phyloP scores from a whole-genome alignment of 2,329 filamentous ascomycete genomes.

The Hymenoscyphus albidus region DNA sequence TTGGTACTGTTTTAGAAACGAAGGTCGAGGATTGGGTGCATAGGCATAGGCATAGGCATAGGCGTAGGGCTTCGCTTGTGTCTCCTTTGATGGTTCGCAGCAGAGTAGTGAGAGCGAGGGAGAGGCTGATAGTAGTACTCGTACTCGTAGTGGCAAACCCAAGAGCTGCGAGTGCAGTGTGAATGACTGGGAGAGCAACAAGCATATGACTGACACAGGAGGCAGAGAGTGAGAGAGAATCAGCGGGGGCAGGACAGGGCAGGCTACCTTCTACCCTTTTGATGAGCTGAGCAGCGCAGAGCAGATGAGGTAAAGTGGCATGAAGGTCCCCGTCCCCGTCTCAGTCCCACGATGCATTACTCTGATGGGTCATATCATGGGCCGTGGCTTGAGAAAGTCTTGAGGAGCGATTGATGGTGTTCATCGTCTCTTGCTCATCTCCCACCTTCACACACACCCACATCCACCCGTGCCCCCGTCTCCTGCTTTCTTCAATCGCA shows the following conservation, averaged over 20 bases:
- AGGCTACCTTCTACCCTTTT: neutral
- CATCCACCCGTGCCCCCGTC: too few relatives aligned
- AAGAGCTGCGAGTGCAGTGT: neutral
- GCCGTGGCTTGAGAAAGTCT: neutral
- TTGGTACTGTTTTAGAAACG: neutral
- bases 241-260: neutral
- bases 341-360: neutral
- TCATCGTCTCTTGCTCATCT: neutral
- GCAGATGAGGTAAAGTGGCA: neutral
- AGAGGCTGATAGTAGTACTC: neutral
- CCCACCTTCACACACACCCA: neutral
- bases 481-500: too few relatives aligned
- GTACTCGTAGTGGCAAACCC: neutral
- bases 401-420: neutral
- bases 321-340: neutral
- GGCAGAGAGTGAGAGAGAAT: neutral
- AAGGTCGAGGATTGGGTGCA: neutral
- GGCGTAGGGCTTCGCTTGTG: neutral
- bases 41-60: neutral
- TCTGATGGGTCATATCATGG: neutral
- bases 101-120: neutral
- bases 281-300: neutral
- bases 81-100: neutral
- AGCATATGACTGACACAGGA: too few relatives aligned
- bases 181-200: too few relatives aligned